Percentiles rank a stretch among this genome's conserved stretches.
phyloP scores from a whole-genome alignment of 2,329 filamentous ascomycete species.

The Alternaria triticimaculans region DNA sequence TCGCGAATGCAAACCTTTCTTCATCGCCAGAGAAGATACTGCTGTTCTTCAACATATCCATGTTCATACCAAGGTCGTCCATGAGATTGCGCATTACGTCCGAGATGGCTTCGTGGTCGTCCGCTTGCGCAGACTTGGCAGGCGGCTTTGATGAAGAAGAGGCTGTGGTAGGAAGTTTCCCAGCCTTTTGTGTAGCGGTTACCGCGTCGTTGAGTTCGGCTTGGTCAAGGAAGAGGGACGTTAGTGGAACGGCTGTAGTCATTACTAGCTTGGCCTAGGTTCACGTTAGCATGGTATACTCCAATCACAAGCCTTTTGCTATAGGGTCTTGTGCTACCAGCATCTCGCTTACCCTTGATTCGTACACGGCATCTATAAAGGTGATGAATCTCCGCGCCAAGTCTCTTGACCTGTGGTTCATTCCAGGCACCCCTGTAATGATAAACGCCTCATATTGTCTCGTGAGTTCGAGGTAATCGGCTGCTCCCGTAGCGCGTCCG shows the following conservation, averaged over 20 bases:
- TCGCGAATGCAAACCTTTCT: constrained; percentile 93
- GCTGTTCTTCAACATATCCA: constrained; percentile 82
- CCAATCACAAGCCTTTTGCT: neutral
- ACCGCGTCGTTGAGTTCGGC: constrained; percentile 56
- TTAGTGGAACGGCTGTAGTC: constrained; percentile 84
- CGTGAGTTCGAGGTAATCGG: constrained; percentile 93
- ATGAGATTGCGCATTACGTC: constrained; percentile 80
- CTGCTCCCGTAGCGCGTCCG: constrained; percentile 84
- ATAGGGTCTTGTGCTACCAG: neutral
- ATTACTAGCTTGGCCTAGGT: constrained; percentile 91
- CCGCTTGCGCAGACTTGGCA: constrained; percentile 44
- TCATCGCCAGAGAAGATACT: constrained; percentile 93
- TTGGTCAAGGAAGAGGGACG: constrained; percentile 82
- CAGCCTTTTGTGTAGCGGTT: constrained; percentile 47
- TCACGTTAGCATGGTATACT: neutral
- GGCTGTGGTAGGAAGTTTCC: constrained; percentile 48
- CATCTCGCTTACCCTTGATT: constrained; percentile 61
- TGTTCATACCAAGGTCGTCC: constrained; percentile 86
- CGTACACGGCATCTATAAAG: constrained; percentile 96
- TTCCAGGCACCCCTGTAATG: constrained; percentile 87
- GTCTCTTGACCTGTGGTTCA: constrained; percentile 87
- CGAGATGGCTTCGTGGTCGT: constrained; percentile 61
- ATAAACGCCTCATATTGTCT: constrained; percentile 91
- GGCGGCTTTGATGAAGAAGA: constrained; percentile 11
- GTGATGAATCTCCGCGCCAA: constrained; percentile 94